Percentiles rank a stretch among this genome's conserved stretches.
Evolutionary conservation across 2,329 filamentous ascomycete species (phyloP).

Genomic region (Trichoderma polysporum): DNA sequence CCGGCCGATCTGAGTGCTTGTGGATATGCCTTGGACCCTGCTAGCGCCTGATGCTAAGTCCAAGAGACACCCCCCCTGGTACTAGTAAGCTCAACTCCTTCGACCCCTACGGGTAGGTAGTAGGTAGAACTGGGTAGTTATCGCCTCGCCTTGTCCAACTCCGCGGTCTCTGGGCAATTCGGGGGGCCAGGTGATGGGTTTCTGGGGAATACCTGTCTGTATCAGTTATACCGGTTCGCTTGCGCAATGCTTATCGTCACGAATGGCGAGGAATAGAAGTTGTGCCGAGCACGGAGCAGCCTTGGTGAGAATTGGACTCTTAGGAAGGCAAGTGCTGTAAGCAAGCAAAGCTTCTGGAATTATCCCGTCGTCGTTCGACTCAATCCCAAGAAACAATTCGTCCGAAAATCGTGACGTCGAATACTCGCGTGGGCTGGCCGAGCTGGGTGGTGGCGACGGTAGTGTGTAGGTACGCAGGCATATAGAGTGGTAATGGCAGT

Average conservation of each 20-base stretch:
- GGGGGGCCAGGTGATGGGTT: constrained; percentile 7
- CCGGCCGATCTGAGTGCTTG: constrained; percentile 14
- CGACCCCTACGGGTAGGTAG: constrained; percentile 18
- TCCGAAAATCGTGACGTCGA: not conserved
- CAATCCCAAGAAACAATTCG: not conserved
- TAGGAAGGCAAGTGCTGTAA: too few relatives aligned
- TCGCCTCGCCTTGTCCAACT: constrained; percentile 3
- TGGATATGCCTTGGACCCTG: not conserved
- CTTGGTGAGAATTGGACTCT: not conserved
- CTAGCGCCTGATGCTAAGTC: not conserved
- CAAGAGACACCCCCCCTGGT: constrained; percentile 16
- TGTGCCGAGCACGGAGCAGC: not conserved
- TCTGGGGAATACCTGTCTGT: constrained; percentile 12
- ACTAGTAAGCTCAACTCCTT: constrained; percentile 7
- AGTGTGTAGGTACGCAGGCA: not conserved
- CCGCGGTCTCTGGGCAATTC: not conserved
- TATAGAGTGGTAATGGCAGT: not conserved
- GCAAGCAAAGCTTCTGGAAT: not conserved
- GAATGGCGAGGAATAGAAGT: not conserved
- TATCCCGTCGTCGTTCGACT: not conserved
- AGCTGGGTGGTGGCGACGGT: not conserved
- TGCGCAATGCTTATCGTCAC: not conserved
- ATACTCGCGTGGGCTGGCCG: not conserved
- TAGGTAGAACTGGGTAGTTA: not conserved
- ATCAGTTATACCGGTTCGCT: not conserved